phyloP scores from a whole-genome alignment of 495 filamentous ascomycete species.

The Ascodesmis nigricans region DNA sequence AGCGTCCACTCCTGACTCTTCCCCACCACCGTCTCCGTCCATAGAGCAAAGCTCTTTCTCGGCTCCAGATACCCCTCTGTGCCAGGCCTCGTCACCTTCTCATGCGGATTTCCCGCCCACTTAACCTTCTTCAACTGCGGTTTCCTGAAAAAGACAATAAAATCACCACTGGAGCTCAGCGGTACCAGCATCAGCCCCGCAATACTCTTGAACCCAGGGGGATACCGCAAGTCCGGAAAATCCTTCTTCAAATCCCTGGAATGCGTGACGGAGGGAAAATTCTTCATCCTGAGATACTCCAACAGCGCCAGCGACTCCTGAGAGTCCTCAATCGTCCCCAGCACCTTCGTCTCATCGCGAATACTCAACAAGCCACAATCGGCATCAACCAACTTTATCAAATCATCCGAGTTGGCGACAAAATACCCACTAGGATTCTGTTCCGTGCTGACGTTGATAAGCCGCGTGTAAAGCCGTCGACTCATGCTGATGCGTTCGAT shows the following conservation, averaged over 20 bases:
- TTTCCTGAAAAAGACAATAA: conserved; percentile 79
- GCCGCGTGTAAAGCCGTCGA: conserved; percentile 54
- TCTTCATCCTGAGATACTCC: conserved; percentile 62
- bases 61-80: conserved; percentile 52
- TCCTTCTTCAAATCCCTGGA: conserved; percentile 59
- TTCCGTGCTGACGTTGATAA: conserved; percentile 61
- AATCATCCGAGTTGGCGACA: conserved; percentile 70
- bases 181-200: conserved; percentile 72
- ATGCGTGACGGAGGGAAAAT: conserved; percentile 51
- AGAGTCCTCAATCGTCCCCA: conserved; percentile 50
- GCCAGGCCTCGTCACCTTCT: conserved; percentile 46
- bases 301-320: conserved; percentile 73
- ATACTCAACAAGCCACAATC: conserved; percentile 79
- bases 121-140: conserved; percentile 32
- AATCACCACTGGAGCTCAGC: conserved; percentile 60
- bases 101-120: conserved; percentile 89
- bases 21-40: conserved; percentile 54
- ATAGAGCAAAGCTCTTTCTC: conserved; percentile 51
- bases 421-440: conserved; percentile 82
- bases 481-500: conserved; percentile 79
- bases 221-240: conserved; percentile 64
- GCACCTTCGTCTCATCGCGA: conserved; percentile 64
- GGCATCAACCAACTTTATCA: conserved; percentile 67
- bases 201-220: conserved; percentile 56
- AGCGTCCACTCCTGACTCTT: conserved; percentile 57